Conservation (phyloP, 2,329 filamentous ascomycete genomes). For the Apiospora arundinis region DNA sequence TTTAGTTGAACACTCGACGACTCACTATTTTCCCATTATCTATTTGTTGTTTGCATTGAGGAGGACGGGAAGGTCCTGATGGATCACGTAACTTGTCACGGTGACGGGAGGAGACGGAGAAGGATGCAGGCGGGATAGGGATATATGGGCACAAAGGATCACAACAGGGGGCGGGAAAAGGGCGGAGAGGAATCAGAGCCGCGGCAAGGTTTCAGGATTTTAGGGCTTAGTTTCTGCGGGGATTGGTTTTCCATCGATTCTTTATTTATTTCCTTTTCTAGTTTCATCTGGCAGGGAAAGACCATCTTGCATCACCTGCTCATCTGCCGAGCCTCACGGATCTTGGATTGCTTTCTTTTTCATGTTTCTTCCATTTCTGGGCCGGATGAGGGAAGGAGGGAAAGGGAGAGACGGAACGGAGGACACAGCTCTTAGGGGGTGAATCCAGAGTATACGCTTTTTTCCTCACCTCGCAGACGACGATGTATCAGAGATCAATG, state of each 20-base stretch:
- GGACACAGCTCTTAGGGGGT: neutral
- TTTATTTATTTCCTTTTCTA: neutral
- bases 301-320: conserved; percentile 1
- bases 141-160: neutral
- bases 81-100: neutral
- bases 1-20: conserved; percentile 19
- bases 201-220: neutral
- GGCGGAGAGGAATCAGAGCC: neutral
- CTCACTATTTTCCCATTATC: neutral
- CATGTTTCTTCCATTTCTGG: neutral
- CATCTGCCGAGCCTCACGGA: neutral
- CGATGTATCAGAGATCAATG: neutral
- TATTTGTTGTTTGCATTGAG: conserved; percentile 6
- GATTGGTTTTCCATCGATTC: neutral
- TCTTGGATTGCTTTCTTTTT: neutral
- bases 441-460: neutral
- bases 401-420: neutral
- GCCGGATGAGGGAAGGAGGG: neutral
- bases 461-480: too few relatives aligned
- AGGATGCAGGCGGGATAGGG: neutral
- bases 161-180: neutral
- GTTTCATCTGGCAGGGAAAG: neutral
- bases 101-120: neutral
- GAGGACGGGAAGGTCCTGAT: neutral
- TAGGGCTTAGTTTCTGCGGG: neutral